Base-by-base conservation (phyloP, 2,329 filamentous ascomycete genomes). In the Fusarium avenaceum region DNA sequence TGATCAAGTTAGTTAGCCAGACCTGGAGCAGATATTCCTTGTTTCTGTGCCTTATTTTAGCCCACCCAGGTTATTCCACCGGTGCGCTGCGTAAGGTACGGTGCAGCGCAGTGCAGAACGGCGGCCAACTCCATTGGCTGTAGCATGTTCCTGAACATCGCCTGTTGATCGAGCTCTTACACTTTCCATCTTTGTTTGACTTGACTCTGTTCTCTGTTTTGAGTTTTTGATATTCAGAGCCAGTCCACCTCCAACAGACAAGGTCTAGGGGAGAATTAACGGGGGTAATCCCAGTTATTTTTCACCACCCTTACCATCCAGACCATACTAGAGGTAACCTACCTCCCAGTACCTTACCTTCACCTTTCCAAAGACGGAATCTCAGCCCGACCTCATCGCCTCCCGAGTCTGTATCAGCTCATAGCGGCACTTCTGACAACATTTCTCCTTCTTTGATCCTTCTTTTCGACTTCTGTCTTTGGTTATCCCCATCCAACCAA, bases 321-420 rank as follows among this genome's bases (percentile, higher is more conserved):
- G 28, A 58, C 49, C 46, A 40, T 65, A 26, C 26, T 26, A 26
- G 26, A 26, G 26, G 26, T 26, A 26, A 26, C 26, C 26, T 26
- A 26, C 26, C 26, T 26, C 9, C 33, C 39, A 40, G 46, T 60
- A 24, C 30, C 45, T 43, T 47, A 51, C 62, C 57, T 54, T 43
- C 46, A 60, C 62, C 57, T 69, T 69, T 38, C 66, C 62, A 59
- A 67, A 59, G 62, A 63, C 64, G 66, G 61, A 63, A 54, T 57
- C 57, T 51, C 45, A 67, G 57, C 56, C 62, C 67, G 56, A 69
- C 50, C 53, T 70, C 69, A 65, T 72, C 63, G 48, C 47, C 53
- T 65, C 64, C 67, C 44, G 32, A 63, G 59, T 63, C 57, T 70
- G 67, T 69, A 74, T 74, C 72, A 72, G 64, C 70, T 73, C 72